phyloP scores from a whole-genome alignment of 768 basidiomycete species.

The Xanthoconium stramineum region DNA sequence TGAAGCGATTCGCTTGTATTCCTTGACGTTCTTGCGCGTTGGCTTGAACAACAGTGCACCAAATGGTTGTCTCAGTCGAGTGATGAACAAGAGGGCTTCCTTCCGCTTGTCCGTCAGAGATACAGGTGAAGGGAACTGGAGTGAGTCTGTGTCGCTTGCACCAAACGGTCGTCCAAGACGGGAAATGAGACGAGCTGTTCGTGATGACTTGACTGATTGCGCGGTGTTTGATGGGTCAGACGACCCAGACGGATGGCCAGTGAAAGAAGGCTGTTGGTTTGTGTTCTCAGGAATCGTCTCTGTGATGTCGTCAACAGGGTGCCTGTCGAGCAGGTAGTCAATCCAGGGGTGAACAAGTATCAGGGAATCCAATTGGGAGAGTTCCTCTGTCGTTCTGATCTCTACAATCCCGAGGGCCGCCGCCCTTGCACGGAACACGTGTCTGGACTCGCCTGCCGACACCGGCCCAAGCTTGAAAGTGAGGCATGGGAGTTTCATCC shows the following conservation, averaged over 20 bases:
- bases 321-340: constrained; percentile 4
- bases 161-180: background rate
- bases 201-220: background rate
- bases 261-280: background rate
- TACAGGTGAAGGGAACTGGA: background rate
- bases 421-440: background rate
- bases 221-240: background rate
- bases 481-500: background rate
- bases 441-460: background rate
- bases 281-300: background rate
- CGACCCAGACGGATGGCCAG: no score
- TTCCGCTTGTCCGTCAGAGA: background rate
- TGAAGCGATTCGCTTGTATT: constrained; percentile 9
- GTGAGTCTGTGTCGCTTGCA: background rate
- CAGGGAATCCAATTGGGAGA: background rate
- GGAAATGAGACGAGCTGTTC: background rate
- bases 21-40: background rate
- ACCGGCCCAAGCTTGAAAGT: background rate
- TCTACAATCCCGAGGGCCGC: background rate
- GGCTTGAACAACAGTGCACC: background rate
- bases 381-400: constrained; percentile 4
- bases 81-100: background rate
- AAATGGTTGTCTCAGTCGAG: background rate
- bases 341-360: constrained; percentile 5
- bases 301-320: background rate